phyloP scores from a whole-genome alignment of 139 green algal genomes.

The Chlorella sp. region DNA sequence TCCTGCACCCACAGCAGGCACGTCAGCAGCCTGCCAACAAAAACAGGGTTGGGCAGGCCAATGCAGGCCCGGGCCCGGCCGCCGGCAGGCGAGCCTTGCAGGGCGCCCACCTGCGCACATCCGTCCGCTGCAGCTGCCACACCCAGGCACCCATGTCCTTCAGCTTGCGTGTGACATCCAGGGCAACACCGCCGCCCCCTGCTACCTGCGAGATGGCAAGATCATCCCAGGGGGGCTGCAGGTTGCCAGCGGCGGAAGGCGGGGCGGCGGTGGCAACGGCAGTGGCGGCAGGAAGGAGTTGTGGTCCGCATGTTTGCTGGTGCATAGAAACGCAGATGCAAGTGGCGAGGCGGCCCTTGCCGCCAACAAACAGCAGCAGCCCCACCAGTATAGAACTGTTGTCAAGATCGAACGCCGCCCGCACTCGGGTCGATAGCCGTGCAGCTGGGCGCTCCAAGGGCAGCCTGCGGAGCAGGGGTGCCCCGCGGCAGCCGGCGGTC shows the following conservation, averaged over 20 bases:
- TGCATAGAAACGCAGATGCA: too few species aligned
- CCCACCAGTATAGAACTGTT: slow-evolving; percentile 92
- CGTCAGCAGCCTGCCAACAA: background rate
- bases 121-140: slow-evolving; percentile 88
- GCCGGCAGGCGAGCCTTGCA: background rate
- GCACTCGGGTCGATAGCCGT: background rate
- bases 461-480: too few species aligned
- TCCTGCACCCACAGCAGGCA: slow-evolving; percentile 31
- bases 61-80: background rate
- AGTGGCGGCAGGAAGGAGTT: background rate
- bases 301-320: too few species aligned
- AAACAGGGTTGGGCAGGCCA: background rate
- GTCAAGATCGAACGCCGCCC: slow-evolving; percentile 77
- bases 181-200: slow-evolving; percentile 88
- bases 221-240: too few species aligned
- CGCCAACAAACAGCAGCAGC: background rate
- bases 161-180: slow-evolving; percentile 85
- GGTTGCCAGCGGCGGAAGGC: background rate
- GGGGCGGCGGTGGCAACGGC: background rate
- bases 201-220: background rate
- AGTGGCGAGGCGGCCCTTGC: too few species aligned
- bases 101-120: slow-evolving; percentile 58
- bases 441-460: too few species aligned
- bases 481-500: too few species aligned
- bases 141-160: slow-evolving; percentile 97